Percentiles rank a stretch among this genome's conserved stretches.
Evolutionary conservation across 148 eudicot species (phyloP).

Genomic region (Simmondsia chinensis): DNA sequence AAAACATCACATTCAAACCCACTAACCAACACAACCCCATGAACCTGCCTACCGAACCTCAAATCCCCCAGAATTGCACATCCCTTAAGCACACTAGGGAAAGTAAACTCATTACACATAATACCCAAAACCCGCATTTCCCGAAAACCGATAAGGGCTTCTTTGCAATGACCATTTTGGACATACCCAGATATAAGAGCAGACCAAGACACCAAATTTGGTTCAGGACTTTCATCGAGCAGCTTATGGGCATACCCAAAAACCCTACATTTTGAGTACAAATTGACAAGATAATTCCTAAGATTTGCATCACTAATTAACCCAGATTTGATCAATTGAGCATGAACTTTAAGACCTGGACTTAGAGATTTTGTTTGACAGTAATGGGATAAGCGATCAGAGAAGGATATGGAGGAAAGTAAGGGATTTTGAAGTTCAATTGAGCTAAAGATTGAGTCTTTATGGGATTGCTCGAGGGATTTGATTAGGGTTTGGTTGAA

Average conservation of each 20-base stretch:
- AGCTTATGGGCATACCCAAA: constrained; percentile 48
- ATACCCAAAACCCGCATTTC: constrained; percentile 50
- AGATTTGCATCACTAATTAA: constrained; percentile 26
- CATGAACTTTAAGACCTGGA: constrained; percentile 44
- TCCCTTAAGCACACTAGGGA: constrained; percentile 70
- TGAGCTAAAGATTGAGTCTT: not conserved
- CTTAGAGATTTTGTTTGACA: constrained; percentile 32
- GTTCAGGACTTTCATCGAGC: constrained; percentile 64
- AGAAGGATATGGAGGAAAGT: constrained; percentile 17
- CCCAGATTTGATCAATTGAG: constrained; percentile 43
- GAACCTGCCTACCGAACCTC: constrained; percentile 45
- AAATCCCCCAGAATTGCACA: constrained; percentile 48
- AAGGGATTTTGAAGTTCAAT: constrained; percentile 6
- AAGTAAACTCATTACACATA: constrained; percentile 52
- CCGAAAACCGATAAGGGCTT: constrained; percentile 48
- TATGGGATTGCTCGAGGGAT: constrained; percentile 5
- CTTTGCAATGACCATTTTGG: constrained; percentile 39
- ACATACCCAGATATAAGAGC: constrained; percentile 68
- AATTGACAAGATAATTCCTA: constrained; percentile 42
- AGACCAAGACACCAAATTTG: constrained; percentile 75
- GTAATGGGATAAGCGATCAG: constrained; percentile 35
- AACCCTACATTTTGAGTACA: constrained; percentile 44
- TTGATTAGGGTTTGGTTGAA: constrained; percentile 9
- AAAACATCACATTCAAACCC: constrained; percentile 61
- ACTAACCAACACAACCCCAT: constrained; percentile 42